Conservation (phyloP, 1,139 yeast species). For the Debaryomycetaceae sp. region DNA sequence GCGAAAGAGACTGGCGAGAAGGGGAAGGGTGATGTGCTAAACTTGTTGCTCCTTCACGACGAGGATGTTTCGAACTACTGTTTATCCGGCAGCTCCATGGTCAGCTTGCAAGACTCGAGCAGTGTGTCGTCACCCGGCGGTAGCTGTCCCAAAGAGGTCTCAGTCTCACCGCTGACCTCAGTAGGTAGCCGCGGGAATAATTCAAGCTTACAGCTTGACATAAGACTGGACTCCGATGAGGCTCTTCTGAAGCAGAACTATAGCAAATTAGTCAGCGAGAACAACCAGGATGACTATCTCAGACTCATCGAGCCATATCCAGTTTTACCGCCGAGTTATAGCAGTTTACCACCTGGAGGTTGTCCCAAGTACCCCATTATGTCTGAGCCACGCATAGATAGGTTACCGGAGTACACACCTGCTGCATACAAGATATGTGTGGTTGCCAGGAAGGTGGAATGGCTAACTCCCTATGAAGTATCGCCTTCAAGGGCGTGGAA, state of each 20-base stretch:
- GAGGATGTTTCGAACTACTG: background rate
- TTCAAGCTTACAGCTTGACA: background rate
- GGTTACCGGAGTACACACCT: conserved; percentile 54
- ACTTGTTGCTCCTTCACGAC: background rate
- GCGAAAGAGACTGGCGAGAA: background rate
- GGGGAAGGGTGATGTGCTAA: background rate
- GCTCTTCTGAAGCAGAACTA: background rate
- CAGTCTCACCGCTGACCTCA: conserved; percentile 4
- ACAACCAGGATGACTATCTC: conserved; percentile 20
- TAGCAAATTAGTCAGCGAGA: background rate
- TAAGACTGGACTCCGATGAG: background rate
- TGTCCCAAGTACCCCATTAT: conserved; percentile 50
- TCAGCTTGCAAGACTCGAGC: background rate
- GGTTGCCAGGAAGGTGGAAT: conserved; percentile 57
- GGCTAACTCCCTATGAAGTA: conserved; percentile 64
- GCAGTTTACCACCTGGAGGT: conserved; percentile 44
- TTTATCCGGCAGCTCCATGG: background rate
- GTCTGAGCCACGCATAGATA: conserved; percentile 19
- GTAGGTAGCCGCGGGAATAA: background rate
- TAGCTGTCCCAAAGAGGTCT: conserved; percentile 2
- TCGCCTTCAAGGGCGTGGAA: conserved; percentile 64
- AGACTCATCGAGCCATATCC: conserved; percentile 50
- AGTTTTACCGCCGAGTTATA: conserved; percentile 47
- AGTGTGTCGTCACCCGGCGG: conserved; percentile 2
- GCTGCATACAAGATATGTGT: conserved; percentile 54